Base-by-base conservation (phyloP, 2,329 filamentous ascomycete species). In the Herpomyces periplanetae region DNA sequence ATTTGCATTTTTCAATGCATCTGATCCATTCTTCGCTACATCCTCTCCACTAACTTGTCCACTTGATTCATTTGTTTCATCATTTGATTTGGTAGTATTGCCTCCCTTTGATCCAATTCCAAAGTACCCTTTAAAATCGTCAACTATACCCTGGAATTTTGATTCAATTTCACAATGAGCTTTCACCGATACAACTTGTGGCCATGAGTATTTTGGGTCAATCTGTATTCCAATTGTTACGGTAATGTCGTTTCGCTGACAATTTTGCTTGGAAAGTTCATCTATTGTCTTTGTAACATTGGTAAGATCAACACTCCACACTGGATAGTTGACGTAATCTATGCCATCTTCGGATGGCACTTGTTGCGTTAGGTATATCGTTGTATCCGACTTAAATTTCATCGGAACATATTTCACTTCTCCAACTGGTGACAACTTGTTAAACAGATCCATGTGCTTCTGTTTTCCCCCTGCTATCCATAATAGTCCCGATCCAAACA, bases 91-190 rank as follows among this genome's bases (percentile, higher is more conserved):
- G n/a, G n/a, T n/a, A n/a, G n/a, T n/a, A n/a, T n/a, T n/a, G n/a
- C n/a, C n/a, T n/a, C n/a, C n/a, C 41, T 68, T 69, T 31, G 65
- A 65, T 11, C 75, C 80, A 34, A 91, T 73, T 4, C 80, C 80
- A 33, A 96, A 84, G 25, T 88, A 53, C 27, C 73, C 84, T 48
- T 96, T 96, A 27, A 91, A 68, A 16, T 69, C 73, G 32, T 87
- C 75, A 18, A 88, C 65, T 18, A 91, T 52, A 19, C 62, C 59
- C 26, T 65, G 66, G 35, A 71, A 68, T 38, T 55, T 55, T 17
- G 48, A 49, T 20, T 84, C 65, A 11, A 62, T 53, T 34, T 85
- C 66, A 32, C 80, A 96, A 35, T 73, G 73, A 4, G 80, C 59
- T 22, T 50, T 50, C n/a, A 63, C 64, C 29, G 55, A 55, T 21